Evolutionary conservation across 2,329 filamentous ascomycete species (phyloP).

Genomic region (Microsporum ferrugineum): DNA sequence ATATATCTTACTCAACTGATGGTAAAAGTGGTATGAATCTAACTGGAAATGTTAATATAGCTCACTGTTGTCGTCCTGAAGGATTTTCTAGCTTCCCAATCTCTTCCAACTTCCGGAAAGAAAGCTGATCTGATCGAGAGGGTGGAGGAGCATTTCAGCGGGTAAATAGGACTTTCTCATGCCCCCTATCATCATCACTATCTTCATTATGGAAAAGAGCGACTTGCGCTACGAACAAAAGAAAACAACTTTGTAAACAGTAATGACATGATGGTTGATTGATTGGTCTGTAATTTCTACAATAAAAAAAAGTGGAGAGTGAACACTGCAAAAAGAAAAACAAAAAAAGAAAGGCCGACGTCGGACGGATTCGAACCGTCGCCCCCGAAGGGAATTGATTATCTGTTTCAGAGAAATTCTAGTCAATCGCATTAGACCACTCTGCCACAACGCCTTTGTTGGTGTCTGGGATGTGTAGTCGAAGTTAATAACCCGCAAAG

Average conservation of each 20-base stretch:
- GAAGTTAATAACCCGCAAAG: background rate
- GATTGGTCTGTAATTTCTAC: background rate
- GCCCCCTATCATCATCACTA: background rate
- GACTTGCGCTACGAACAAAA: background rate
- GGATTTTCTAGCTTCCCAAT: constrained; percentile 35
- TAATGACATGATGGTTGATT: background rate
- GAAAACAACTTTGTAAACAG: background rate
- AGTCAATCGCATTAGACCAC: constrained; percentile 8
- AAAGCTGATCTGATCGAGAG: constrained; percentile 42
- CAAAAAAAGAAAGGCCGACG: constrained; percentile 1
- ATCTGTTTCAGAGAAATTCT: constrained; percentile 1
- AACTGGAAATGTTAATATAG: constrained; percentile 15
- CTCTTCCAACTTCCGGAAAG: constrained; percentile 35
- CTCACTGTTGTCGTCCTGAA: constrained; percentile 39
- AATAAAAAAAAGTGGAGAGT: background rate
- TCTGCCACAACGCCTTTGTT: constrained; percentile 8
- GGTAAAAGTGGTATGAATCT: background rate
- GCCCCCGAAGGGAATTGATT: constrained; percentile 5
- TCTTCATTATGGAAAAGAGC: background rate
- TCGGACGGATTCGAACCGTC: constrained; percentile 5
- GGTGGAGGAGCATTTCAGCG: constrained; percentile 39
- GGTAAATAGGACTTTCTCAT: background rate
- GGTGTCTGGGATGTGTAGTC: background rate
- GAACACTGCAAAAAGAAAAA: background rate
- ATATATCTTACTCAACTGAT: background rate